Evolutionary conservation across 2,329 filamentous ascomycete species (phyloP), one percentile per base, ranked within the genome.

Genomic region (Aspergillus sp.): DNA sequence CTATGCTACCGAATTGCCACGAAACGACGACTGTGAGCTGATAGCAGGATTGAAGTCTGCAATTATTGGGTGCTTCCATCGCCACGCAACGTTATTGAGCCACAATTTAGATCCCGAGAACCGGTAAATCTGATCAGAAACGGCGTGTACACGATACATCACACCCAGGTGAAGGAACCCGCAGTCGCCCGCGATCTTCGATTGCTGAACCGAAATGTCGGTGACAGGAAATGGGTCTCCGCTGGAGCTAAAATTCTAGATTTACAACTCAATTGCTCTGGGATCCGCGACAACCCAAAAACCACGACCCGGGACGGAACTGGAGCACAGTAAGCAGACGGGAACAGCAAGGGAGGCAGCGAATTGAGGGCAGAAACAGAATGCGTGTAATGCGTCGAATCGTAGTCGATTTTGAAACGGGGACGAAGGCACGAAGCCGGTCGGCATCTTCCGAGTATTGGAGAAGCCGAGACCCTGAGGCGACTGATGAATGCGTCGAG

Each of bases 201-300:
- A 65, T 58, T 57, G 53, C 45, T 35, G 52, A 48, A 23, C 43
- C 45, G 49, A 59, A 56, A 55, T 57, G 57, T 65, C 59, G 61
- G 63, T 61, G 60, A 56, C 59, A 59, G 54, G 53, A 60, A 31
- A 49, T 37, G 49, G 59, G 49, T 53, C 41, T 52, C 49, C 23
- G 49, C 44, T 40, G 33, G 48, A 17, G 27, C 43, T 50, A 57
- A 40, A 54, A 41, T 46, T 39, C 46, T 27, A 44, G 15, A 35
- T n/a, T n/a, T 24, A 17, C 35, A 48, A 54, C 44, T 47, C 52
- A 41, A 48, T 54, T 48, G 51, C 41, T 43, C 47, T 3, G 19
- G 8, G 23, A 37, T 35, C 23, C 27, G 15, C 23, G 45, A 14
- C 27, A 41, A 51, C 7, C 21, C 15, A 35, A 50, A 48, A 48